A percentile compares a stretch with the other conserved stretches of the same genome.
Conservation (phyloP, 2,329 filamentous ascomycete species). For the Fusarium sp. region DNA sequence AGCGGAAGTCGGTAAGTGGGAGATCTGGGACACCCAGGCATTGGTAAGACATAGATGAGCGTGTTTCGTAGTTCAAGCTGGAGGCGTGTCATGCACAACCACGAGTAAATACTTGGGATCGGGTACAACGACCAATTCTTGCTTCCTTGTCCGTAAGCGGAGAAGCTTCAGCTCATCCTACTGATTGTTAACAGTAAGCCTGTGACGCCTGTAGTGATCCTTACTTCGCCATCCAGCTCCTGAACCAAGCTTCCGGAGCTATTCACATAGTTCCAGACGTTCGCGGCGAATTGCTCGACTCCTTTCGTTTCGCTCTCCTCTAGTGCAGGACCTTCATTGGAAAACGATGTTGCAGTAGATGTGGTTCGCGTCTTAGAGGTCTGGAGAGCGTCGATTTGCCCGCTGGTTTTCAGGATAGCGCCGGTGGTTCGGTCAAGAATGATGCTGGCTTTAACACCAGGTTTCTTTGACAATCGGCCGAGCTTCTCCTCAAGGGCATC, state of each 20-base stretch:
- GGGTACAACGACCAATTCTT: constrained; percentile 84
- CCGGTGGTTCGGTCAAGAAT: constrained; percentile 76
- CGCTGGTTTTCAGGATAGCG: constrained; percentile 77
- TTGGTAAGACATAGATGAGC: constrained; percentile 23
- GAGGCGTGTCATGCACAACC: constrained; percentile 82
- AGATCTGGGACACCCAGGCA: constrained; percentile 16
- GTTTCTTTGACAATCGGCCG: constrained; percentile 76
- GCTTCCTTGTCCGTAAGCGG: constrained; percentile 81
- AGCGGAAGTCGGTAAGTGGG: constrained; percentile 16
- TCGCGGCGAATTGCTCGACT: constrained; percentile 75
- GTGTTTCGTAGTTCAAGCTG: constrained; percentile 56
- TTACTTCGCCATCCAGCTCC: constrained; percentile 75
- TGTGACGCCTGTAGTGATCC: constrained; percentile 4
- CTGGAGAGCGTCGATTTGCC: constrained; percentile 67
- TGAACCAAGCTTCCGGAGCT: constrained; percentile 74
- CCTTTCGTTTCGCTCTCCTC: constrained; percentile 62
- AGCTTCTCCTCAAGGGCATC: constrained; percentile 72
- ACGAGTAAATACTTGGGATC: constrained; percentile 81
- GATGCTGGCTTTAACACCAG: constrained; percentile 80
- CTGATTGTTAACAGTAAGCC: constrained; percentile 32
- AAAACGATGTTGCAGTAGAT: constrained; percentile 54
- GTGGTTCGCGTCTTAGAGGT: constrained; percentile 49
- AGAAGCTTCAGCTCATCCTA: constrained; percentile 80
- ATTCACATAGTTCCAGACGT: constrained; percentile 80
- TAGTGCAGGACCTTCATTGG: constrained; percentile 53